These are phyloP conservation scores for Dendrobium catenatum DNA, from an alignment of 106 monocot genomes.

Conservation along the genomic window DNA sequence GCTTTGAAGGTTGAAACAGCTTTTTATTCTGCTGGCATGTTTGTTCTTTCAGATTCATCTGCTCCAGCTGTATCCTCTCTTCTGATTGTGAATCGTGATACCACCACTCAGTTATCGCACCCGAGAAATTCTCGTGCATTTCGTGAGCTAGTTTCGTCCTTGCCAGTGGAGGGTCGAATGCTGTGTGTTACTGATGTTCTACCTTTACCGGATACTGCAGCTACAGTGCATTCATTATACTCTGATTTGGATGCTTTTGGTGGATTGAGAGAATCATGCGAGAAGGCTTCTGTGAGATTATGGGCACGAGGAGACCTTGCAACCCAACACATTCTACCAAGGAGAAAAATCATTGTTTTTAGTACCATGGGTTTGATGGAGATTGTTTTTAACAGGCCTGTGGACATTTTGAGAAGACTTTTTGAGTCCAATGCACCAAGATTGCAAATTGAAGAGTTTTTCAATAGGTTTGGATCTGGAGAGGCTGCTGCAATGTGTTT, in stretches of 20 bases:
- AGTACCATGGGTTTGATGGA: slow-evolving; percentile 91
- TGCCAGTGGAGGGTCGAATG: slow-evolving; percentile 85
- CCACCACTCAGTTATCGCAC: slow-evolving; percentile 51
- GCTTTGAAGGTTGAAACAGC: slow-evolving; percentile 80
- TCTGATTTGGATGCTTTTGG: slow-evolving; percentile 48
- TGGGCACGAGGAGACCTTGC: slow-evolving; percentile 89
- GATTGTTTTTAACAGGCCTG: slow-evolving; percentile 81
- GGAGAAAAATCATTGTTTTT: slow-evolving; percentile 80
- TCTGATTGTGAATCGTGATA: slow-evolving; percentile 69
- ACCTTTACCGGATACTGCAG: slow-evolving; percentile 53
- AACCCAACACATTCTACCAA: slow-evolving; percentile 87
- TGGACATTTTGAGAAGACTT: slow-evolving; percentile 80
- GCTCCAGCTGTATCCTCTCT: slow-evolving; percentile 54
- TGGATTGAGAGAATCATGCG: slow-evolving; percentile 37
- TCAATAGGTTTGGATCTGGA: slow-evolving; percentile 78
- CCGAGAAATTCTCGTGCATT: slow-evolving; percentile 73
- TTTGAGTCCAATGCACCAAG: slow-evolving; percentile 66
- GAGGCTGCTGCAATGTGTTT: slow-evolving; percentile 97
- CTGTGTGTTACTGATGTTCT: slow-evolving; percentile 79
- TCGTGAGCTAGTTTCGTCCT: slow-evolving; percentile 70
- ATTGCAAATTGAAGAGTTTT: slow-evolving; percentile 77
- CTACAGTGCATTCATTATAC: slow-evolving; percentile 64
- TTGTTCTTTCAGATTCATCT: slow-evolving; percentile 83
- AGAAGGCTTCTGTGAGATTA: slow-evolving; percentile 52
- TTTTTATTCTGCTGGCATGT: slow-evolving; percentile 69